A percentile compares a stretch with the other conserved stretches of the same genome.
Evolutionary conservation across 805 yeast genomes (phyloP).

Genomic region (Nakazawaea holstii): DNA sequence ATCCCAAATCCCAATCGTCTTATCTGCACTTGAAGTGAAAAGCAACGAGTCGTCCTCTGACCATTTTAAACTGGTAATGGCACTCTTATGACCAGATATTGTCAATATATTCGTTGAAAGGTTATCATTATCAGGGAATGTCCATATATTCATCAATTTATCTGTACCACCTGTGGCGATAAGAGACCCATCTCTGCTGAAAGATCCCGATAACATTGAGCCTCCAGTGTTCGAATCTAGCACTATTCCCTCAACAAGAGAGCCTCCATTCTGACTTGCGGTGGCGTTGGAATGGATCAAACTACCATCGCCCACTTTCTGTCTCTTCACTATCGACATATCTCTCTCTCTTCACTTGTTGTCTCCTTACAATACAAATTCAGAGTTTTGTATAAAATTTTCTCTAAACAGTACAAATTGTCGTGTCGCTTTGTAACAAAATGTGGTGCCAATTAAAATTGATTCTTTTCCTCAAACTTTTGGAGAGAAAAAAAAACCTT

Average conservation of each 20-base stretch:
- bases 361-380: not conserved
- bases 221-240: conserved; percentile 47
- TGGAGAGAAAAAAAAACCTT: not conserved
- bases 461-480: not conserved
- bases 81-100: conserved; percentile 54
- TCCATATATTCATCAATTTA: conserved; percentile 32
- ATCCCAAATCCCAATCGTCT: conserved; percentile 60
- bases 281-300: not conserved
- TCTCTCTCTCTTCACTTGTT: not conserved
- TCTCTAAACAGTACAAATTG: not conserved
- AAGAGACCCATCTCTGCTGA: conserved; percentile 43
- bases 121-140: conserved; percentile 13
- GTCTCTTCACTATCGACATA: conserved; percentile 32
- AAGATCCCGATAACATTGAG: conserved; percentile 45
- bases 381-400: not conserved
- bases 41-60: conserved; percentile 33
- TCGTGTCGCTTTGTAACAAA: not conserved
- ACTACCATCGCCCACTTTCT: conserved; percentile 14
- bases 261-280: conserved; percentile 1
- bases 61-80: conserved; percentile 60
- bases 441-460: conserved; percentile 4
- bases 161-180: conserved; percentile 66
- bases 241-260: conserved; percentile 22
- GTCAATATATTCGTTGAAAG: conserved; percentile 36
- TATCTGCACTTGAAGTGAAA: conserved; percentile 56